A percentile compares a stretch with the other conserved stretches of the same genome.
Conservation (phyloP, 1,284 basidiomycete species). For the Ganoderma lucidum region DNA sequence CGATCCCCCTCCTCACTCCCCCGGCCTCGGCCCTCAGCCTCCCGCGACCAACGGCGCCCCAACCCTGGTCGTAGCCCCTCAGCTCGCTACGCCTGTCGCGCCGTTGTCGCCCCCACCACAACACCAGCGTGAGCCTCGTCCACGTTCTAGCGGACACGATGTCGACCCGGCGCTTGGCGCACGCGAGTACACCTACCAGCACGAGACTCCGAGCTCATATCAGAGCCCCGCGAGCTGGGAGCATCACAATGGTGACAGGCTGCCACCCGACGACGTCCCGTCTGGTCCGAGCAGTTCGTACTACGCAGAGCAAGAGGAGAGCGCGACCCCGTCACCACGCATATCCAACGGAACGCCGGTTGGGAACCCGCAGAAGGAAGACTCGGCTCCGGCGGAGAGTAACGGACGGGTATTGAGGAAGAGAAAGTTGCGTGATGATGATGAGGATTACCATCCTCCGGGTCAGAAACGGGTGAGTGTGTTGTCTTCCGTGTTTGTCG, state of each 20-base stretch:
- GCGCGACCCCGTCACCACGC: constrained; percentile 39
- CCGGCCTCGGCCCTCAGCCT: constrained; percentile 31
- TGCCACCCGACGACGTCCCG: constrained; percentile 48
- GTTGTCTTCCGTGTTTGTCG: not conserved
- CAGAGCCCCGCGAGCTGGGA: constrained; percentile 50
- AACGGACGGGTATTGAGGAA: constrained; percentile 52
- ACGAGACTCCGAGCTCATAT: constrained; percentile 44
- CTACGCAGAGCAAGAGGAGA: constrained; percentile 43
- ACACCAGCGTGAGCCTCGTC: constrained; percentile 32
- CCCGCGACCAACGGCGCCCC: constrained; percentile 29
- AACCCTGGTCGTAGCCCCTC: constrained; percentile 34
- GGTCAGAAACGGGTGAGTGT: constrained; percentile 61
- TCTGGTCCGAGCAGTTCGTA: constrained; percentile 48
- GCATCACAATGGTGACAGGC: constrained; percentile 48
- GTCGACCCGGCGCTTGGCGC: constrained; percentile 38
- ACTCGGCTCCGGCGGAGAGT: constrained; percentile 45
- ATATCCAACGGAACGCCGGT: constrained; percentile 37
- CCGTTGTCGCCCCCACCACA: constrained; percentile 39
- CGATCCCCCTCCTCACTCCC: constrained; percentile 49
- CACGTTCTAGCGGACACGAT: constrained; percentile 41
- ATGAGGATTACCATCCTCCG: constrained; percentile 63
- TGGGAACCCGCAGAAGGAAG: constrained; percentile 46
- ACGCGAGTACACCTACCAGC: constrained; percentile 45
- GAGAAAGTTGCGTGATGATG: constrained; percentile 57
- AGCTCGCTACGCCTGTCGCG: constrained; percentile 26